These are phyloP conservation scores for Ogataea paraovalis DNA, from an alignment of 805 yeast species.

Conservation along the genomic window DNA sequence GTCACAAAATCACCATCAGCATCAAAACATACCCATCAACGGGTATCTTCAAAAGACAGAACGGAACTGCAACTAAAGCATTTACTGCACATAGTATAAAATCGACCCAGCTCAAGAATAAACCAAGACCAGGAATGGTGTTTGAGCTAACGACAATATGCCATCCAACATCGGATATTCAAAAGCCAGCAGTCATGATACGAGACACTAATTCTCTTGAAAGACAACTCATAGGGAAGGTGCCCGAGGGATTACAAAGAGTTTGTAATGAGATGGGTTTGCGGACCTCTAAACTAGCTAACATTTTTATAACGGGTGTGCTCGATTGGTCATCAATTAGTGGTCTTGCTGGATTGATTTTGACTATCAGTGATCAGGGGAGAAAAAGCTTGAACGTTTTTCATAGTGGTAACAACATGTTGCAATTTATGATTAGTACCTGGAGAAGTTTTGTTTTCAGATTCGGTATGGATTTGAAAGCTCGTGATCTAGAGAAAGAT, in stretches of 20 bases:
- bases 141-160: constrained; percentile 49
- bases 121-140: constrained; percentile 26
- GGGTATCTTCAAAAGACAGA: background rate
- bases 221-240: constrained; percentile 67
- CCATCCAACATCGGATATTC: constrained; percentile 61
- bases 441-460: constrained; percentile 89
- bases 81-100: too few species aligned
- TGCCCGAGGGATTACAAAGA: constrained; percentile 87
- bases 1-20: background rate
- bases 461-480: constrained; percentile 53
- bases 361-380: constrained; percentile 80
- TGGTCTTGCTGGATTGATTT: constrained; percentile 87
- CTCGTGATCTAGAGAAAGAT: constrained; percentile 13
- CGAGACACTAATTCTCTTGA: constrained; percentile 45
- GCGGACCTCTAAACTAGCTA: constrained; percentile 52
- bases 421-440: constrained; percentile 61
- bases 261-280: constrained; percentile 57
- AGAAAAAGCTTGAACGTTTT: constrained; percentile 50
- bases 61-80: too few species aligned
- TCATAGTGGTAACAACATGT: constrained; percentile 41
- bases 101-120: too few species aligned
- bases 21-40: background rate
- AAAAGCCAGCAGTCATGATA: constrained; percentile 53
- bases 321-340: constrained; percentile 74
- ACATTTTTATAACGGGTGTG: constrained; percentile 76